phyloP scores from a whole-genome alignment of 495 filamentous ascomycete genomes.

The Emericellopsis terricola region DNA sequence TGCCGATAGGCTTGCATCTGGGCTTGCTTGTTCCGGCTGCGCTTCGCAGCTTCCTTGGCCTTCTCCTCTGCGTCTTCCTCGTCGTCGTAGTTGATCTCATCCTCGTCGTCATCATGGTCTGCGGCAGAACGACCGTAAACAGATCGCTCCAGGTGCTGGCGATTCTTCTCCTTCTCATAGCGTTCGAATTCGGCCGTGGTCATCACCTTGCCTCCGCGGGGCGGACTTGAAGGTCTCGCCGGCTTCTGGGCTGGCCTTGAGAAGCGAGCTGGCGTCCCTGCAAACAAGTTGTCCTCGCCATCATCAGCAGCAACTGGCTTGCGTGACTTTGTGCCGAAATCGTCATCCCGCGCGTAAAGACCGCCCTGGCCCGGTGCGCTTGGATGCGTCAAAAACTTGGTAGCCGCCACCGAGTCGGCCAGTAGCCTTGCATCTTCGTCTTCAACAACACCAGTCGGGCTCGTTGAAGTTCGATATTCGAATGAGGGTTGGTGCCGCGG shows the following conservation, averaged over 20 bases:
- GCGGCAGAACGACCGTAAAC: background rate
- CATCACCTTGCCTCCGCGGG: slow-evolving; percentile 57
- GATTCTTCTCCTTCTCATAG: slow-evolving; percentile 64
- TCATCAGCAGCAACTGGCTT: slow-evolving; percentile 4
- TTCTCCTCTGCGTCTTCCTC: slow-evolving; percentile 76
- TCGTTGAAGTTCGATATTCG: background rate
- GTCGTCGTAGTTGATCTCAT: slow-evolving; percentile 47
- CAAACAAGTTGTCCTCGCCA: slow-evolving; percentile 26
- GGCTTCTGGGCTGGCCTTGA: slow-evolving; percentile 32
- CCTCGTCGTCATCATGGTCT: slow-evolving; percentile 31
- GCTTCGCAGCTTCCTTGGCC: slow-evolving; percentile 49
- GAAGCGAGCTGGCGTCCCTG: slow-evolving; percentile 32
- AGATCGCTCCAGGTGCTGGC: slow-evolving; percentile 11
- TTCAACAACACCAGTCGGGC: slow-evolving; percentile 13
- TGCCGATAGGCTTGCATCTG: slow-evolving; percentile 83
- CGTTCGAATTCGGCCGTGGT: slow-evolving; percentile 75
- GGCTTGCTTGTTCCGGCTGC: slow-evolving; percentile 77
- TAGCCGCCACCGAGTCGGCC: slow-evolving; percentile 40
- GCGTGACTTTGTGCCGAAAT: background rate
- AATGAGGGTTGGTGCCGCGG: background rate
- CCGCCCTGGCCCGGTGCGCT: too few species aligned
- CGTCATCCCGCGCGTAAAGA: slow-evolving; percentile 5
- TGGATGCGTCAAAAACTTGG: slow-evolving; percentile 20
- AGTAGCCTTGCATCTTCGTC: slow-evolving; percentile 56
- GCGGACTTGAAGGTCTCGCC: slow-evolving; percentile 18